Base-by-base conservation (phyloP, 345 rosid genomes). In the Boechera divaricarpa region DNA sequence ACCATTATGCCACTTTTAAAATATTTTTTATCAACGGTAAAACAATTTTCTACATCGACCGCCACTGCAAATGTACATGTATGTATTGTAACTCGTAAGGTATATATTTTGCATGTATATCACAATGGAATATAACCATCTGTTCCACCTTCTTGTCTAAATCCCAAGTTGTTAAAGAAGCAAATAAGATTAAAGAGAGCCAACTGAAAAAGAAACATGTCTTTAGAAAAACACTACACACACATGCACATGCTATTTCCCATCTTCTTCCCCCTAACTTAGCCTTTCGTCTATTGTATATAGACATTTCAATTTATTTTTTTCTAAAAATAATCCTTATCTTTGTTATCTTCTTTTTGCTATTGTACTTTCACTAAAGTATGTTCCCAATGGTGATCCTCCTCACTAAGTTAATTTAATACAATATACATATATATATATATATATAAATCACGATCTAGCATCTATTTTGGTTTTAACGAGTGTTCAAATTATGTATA, bases 371-470 rank as follows among this genome's bases (percentile, higher is more conserved):
- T 65, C 77, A 47, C 6, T 48, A 72, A 65, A 72, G 77, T 41
- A 45, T 63, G 80, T 38, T 77, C 73, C 67, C 77, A 57, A 28
- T 57, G 47, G 55, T 48, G 76, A 71, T 64, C 81, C 65, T 77
- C 77, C 62, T 77, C 81, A 31, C 73, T 58, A 77, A 77, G 81
- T 72, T 77, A 64, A 49, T 71, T 71, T 48, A 51, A 59, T 26
- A 65, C 21, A 45, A 63, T 35, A 45, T 33, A 42, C 12, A 63
- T 7, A 70, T 10, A 5, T 65, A 24, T 1, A 5, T 1, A 5
- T 21, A 21, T 21, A 21, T 21, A 21, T 47, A 35, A 47, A 31
- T 4, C 53, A 70, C 31, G 18, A 76, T 53, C 10, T 59, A 41
- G 53, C 72, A 67, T 8, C 8, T 59, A 48, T 49, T 58, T 75